Percentiles rank a stretch among this genome's conserved stretches.
phyloP scores from a whole-genome alignment of 2,329 filamentous ascomycete species.

The Celoporthe dispersa region DNA sequence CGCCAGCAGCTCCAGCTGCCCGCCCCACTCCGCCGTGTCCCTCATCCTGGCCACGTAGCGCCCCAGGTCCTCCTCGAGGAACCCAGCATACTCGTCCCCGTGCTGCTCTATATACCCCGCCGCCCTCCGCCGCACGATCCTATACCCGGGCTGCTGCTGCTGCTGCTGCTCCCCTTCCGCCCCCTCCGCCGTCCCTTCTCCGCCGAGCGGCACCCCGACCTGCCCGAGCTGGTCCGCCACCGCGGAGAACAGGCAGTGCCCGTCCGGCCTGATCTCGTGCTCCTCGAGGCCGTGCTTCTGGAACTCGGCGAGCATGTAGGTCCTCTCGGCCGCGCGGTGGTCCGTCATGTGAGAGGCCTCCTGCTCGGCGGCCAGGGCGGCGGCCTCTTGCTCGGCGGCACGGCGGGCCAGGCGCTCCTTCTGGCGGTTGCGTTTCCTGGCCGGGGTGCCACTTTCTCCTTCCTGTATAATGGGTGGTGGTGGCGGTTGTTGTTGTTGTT shows the following conservation, averaged over 20 bases:
- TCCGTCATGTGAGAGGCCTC: slow-evolving; percentile 80
- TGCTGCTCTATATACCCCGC: slow-evolving; percentile 78
- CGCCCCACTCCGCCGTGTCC: slow-evolving; percentile 94
- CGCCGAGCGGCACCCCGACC: slow-evolving; percentile 49
- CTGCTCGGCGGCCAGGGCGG: slow-evolving; percentile 67
- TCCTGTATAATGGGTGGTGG: slow-evolving; percentile 29
- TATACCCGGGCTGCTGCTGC: slow-evolving; percentile 55
- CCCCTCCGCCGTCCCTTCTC: slow-evolving; percentile 26
- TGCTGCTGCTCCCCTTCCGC: slow-evolving; percentile 37
- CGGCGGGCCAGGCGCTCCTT: slow-evolving; percentile 90
- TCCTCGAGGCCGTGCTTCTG: slow-evolving; percentile 67
- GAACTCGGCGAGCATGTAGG: slow-evolving; percentile 72
- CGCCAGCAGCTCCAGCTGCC: slow-evolving; percentile 86
- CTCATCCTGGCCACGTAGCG: slow-evolving; percentile 76
- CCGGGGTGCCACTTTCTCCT: not conserved
- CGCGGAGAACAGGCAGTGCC: slow-evolving; percentile 93
- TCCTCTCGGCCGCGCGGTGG: slow-evolving; percentile 70
- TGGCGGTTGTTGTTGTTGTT: not conserved
- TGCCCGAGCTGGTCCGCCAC: slow-evolving; percentile 80
- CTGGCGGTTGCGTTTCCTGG: slow-evolving; percentile 84
- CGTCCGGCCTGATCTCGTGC: slow-evolving; percentile 83
- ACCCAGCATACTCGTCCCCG: slow-evolving; percentile 81
- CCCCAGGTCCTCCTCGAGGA: slow-evolving; percentile 80
- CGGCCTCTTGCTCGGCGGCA: slow-evolving; percentile 80
- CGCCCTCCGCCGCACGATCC: slow-evolving; percentile 69